Evolutionary conservation across 768 basidiomycete genomes (phyloP).

Genomic region (Punctularia strigosozonata): DNA sequence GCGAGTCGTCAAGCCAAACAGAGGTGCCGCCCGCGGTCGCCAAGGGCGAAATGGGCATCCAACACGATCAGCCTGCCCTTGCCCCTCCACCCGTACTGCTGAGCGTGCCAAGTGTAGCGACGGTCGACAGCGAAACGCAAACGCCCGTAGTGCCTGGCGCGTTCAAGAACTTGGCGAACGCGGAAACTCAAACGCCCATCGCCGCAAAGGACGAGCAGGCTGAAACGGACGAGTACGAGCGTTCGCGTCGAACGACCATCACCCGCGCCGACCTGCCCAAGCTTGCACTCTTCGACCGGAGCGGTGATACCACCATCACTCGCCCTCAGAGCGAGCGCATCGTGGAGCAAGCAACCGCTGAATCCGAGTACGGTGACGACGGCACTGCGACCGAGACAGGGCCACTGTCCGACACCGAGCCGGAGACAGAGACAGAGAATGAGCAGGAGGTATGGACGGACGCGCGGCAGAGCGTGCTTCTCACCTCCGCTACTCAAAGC

Average conservation of each 20-base stretch:
- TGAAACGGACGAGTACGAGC: too few species aligned
- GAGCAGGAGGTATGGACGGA: too few species aligned
- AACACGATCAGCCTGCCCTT: conserved; percentile 26
- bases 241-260: conserved; percentile 5
- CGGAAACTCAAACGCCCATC: too few species aligned
- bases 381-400: conserved; percentile 48
- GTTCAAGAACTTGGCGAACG: too few species aligned
- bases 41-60: conserved; percentile 37
- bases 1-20: conserved; percentile 21
- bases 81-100: conserved; percentile 9
- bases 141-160: too few species aligned
- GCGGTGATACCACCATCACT: conserved; percentile 20
- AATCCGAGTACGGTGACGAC: conserved; percentile 26
- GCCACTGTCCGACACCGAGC: conserved; percentile 55
- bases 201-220: too few species aligned
- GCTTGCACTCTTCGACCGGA: conserved; percentile 13
- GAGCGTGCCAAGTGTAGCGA: too few species aligned
- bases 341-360: conserved; percentile 10
- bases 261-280: conserved; percentile 5
- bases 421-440: too few species aligned
- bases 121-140: conserved; percentile 13
- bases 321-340: conserved; percentile 4
- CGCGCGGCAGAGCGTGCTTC: conserved; percentile 49
- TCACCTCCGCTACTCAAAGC: conserved; percentile 57
- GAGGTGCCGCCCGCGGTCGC: conserved; percentile 13